A percentile compares a stretch with the other conserved stretches of the same genome.
Evolutionary conservation across 257 asterid species (phyloP).

Genomic region (Lavandula angustifolia): DNA sequence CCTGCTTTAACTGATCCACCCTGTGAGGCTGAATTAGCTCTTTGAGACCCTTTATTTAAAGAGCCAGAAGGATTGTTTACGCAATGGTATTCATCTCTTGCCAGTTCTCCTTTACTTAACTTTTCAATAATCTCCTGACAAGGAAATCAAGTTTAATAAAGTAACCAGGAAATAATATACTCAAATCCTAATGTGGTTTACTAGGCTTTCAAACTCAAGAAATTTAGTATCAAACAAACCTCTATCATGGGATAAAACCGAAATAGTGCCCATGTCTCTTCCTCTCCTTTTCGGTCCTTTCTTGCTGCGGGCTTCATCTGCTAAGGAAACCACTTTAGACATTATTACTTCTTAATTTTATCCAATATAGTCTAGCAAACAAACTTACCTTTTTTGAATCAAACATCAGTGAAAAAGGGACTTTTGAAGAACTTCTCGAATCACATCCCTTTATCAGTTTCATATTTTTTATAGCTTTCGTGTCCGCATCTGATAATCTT

Average conservation of each 20-base stretch:
- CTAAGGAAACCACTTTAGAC: constrained; percentile 41
- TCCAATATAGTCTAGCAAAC: constrained; percentile 11
- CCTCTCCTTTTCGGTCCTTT: constrained; percentile 77
- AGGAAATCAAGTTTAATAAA: constrained; percentile 15
- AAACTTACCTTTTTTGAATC: constrained; percentile 67
- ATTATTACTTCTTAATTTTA: constrained; percentile 37
- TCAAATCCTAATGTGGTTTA: too few relatives aligned
- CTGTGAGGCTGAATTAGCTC: constrained; percentile 38
- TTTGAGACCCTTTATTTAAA: constrained; percentile 27
- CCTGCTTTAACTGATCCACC: constrained; percentile 47
- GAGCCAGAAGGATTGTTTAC: constrained; percentile 54
- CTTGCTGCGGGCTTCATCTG: constrained; percentile 66
- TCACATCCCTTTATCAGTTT: constrained; percentile 64
- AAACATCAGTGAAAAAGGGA: constrained; percentile 69
- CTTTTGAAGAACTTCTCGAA: constrained; percentile 50
- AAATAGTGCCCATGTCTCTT: constrained; percentile 73
- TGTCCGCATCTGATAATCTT: constrained; percentile 62
- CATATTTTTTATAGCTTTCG: constrained; percentile 85
- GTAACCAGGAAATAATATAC: too few relatives aligned
- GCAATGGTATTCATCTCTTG: constrained; percentile 71
- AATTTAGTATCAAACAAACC: constrained; percentile 66
- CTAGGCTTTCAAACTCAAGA: constrained; percentile 11
- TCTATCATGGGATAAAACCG: constrained; percentile 84
- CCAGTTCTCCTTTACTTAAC: constrained; percentile 64
- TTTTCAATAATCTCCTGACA: constrained; percentile 70